phyloP scores from a whole-genome alignment of 2,329 filamentous ascomycete genomes.

The Pseudogymnoascus sp. region DNA sequence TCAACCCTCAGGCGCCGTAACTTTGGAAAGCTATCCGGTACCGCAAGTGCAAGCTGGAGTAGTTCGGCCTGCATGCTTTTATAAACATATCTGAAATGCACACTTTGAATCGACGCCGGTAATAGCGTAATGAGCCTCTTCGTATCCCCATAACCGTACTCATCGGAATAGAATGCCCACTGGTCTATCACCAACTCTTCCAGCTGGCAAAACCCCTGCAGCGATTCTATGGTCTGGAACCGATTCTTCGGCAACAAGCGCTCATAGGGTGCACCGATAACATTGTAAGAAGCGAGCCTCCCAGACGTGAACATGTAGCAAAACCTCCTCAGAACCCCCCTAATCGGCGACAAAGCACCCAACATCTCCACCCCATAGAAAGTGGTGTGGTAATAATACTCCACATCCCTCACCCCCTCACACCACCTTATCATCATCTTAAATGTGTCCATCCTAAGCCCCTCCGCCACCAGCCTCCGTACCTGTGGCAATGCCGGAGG shows the following conservation, averaged over 20 bases:
- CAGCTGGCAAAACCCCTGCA: neutral
- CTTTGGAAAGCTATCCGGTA: neutral
- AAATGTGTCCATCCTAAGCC: neutral
- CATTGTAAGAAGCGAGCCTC: neutral
- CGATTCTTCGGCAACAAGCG: neutral
- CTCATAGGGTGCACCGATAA: neutral
- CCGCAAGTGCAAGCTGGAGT: neutral
- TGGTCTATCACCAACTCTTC: neutral
- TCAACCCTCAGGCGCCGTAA: neutral
- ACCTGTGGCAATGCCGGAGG: neutral
- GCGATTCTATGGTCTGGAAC: neutral
- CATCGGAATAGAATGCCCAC: neutral
- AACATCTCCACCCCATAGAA: neutral
- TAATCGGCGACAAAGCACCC: neutral
- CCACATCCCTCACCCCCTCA: neutral
- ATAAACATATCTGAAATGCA: neutral
- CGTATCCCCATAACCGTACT: neutral
- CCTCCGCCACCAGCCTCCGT: neutral
- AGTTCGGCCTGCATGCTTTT: neutral
- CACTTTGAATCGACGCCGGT: neutral
- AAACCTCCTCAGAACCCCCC: neutral
- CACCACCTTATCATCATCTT: neutral
- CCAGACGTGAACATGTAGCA: neutral
- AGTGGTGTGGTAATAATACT: neutral
- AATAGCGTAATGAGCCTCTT: neutral